Evolutionary conservation across 1,284 basidiomycete genomes (phyloP).

Genomic region (Ustilago crameri): DNA sequence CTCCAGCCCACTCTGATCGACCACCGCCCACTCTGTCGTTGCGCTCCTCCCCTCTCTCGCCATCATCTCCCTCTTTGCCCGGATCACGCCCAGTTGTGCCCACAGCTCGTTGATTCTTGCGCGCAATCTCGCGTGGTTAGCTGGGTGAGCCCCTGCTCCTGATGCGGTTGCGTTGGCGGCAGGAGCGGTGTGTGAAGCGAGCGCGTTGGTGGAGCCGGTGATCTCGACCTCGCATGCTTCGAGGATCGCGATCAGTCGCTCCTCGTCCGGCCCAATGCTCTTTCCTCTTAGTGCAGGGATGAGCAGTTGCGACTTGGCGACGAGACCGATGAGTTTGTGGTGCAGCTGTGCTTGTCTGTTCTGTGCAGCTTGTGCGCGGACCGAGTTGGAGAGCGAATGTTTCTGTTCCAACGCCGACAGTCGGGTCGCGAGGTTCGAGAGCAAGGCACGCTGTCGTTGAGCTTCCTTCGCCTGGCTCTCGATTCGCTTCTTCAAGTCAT

Average conservation of each 20-base stretch:
- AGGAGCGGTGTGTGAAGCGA: constrained; percentile 1
- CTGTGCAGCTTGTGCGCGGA: constrained; percentile 52
- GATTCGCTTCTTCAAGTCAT: constrained; percentile 58
- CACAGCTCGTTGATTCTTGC: constrained; percentile 66
- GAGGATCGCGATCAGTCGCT: constrained; percentile 51
- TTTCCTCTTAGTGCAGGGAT: constrained; percentile 59
- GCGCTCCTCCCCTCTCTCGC: constrained; percentile 42
- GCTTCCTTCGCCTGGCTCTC: constrained; percentile 57
- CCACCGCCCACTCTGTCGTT: constrained; percentile 64
- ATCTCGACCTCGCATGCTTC: constrained; percentile 64
- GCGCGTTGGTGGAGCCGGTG: constrained; percentile 24
- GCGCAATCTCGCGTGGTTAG: constrained; percentile 43
- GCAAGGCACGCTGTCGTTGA: constrained; percentile 47
- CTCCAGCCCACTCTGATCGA: constrained; percentile 60
- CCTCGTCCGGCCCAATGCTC: constrained; percentile 58
- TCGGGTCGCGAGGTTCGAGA: constrained; percentile 35
- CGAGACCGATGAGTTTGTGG: constrained; percentile 54
- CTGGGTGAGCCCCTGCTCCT: neutral
- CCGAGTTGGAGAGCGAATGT: constrained; percentile 57
- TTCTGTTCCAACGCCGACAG: constrained; percentile 53
- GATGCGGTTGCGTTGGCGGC: neutral
- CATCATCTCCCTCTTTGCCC: constrained; percentile 57
- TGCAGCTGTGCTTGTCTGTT: constrained; percentile 58
- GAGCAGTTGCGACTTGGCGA: constrained; percentile 47
- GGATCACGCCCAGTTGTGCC: constrained; percentile 62